Base-by-base conservation (phyloP, 176 grass and related monocot species). In the Aegilops bicornis region DNA sequence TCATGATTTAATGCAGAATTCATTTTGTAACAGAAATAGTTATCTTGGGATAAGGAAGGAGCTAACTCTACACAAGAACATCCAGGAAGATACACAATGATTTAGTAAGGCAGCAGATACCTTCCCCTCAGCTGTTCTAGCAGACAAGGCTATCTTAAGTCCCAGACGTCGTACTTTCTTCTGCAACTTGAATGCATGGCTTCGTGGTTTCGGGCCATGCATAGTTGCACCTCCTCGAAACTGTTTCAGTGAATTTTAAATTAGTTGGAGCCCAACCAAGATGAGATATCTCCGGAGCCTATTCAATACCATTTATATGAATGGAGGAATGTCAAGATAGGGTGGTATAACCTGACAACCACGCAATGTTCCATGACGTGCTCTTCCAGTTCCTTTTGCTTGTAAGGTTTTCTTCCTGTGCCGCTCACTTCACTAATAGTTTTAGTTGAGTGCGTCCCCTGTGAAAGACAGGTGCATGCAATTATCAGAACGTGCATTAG, bases 181-280 rank as follows among this genome's bases (percentile, higher is more conserved):
- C 78, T 92, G 93, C 58, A 92, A 87, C 79, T 99, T 96, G 83
- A 96, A 89, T 15, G 92, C 92, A 89, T 99, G 97, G 80, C 92
- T 96, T 64, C 94, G 72, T 88, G 94, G 94, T 86, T 98, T 95
- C 73, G 97, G 92, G 31, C 90, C 97, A 96, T 99, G 97, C 86
- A 93, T 92, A 20, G 87, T 88, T 47, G 92, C 94, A 85, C 94
- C 97, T 75, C 85, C 89, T 12, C 89, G 85, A 42, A 99, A 99
- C 97, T 94, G 90, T 91, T 89, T 82, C 39, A 59, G 45, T 39
- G 11, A 16, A 25, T 82, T 65, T 73, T 64, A 87, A 67, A 83
- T 84, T 73, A 87, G 85, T 69, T 37, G 54, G 56, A 50, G 42
- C 2, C 17, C 58, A 79, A 77, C 64, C 13, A 43, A 40, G 8